These are phyloP conservation scores for Saxophila tyrrhenica DNA, from an alignment of 495 filamentous ascomycete species.

Conservation along the genomic window DNA sequence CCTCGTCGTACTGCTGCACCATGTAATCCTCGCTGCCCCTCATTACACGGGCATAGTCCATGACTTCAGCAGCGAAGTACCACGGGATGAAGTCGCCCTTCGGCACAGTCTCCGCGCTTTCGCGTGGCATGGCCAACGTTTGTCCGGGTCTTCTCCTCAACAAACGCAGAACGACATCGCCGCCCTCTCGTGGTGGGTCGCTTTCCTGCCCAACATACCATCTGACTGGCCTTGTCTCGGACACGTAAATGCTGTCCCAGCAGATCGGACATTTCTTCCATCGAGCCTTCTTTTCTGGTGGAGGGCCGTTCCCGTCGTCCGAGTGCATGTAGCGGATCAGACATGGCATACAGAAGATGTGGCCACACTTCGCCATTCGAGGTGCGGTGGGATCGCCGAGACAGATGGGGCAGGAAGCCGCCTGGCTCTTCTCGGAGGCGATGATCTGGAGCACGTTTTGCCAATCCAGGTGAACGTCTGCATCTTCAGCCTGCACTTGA, in stretches of 20 bases:
- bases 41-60: conserved; percentile 93
- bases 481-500: conserved; percentile 65
- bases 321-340: conserved; percentile 93
- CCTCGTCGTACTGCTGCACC: conserved; percentile 60
- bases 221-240: conserved; percentile 79
- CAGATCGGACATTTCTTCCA: conserved; percentile 97
- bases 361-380: conserved; percentile 93
- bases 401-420: conserved; percentile 84
- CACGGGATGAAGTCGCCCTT: conserved; percentile 72
- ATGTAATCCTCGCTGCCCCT: conserved; percentile 87
- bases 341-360: conserved; percentile 94
- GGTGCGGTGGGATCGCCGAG: conserved; percentile 83
- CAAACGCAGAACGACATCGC: conserved; percentile 77
- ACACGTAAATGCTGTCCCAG: conserved; percentile 75
- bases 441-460: conserved; percentile 79
- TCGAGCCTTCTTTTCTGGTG: conserved; percentile 58
- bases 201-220: conserved; percentile 88
- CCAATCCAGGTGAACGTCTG: conserved; percentile 89
- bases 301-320: conserved; percentile 49
- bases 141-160: conserved; percentile 67
- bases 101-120: conserved; percentile 59
- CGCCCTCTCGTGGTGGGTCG: conserved; percentile 64
- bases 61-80: conserved; percentile 85
- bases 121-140: conserved; percentile 76
- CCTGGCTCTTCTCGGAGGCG: conserved; percentile 79